Conservation (phyloP, 495 filamentous ascomycete species). For the Aspergillus avenaceus region DNA sequence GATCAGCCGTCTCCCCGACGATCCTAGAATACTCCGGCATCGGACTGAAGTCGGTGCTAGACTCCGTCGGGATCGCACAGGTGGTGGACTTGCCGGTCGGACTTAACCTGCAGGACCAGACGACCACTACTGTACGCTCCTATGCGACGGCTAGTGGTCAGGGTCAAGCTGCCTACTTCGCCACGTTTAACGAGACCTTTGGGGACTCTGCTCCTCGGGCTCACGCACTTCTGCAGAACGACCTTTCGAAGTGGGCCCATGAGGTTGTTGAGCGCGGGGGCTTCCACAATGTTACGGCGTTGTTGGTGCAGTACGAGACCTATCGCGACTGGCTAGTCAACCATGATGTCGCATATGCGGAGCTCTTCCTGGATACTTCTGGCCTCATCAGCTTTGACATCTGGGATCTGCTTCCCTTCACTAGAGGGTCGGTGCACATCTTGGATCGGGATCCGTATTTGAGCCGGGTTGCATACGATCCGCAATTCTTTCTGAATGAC, state of each 20-base stretch:
- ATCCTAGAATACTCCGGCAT: conserved; percentile 46
- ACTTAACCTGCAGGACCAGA: conserved; percentile 43
- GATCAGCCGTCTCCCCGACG: conserved; percentile 50
- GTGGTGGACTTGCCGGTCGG: conserved; percentile 51
- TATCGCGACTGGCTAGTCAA: conserved; percentile 26
- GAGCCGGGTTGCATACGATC: conserved; percentile 43
- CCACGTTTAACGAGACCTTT: conserved; percentile 24
- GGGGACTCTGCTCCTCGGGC: conserved; percentile 15
- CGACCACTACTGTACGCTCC: conserved; percentile 20
- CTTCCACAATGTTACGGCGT: conserved; percentile 23
- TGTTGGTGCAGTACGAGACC: conserved; percentile 22
- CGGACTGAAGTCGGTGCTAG: conserved; percentile 30
- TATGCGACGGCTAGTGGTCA: conserved; percentile 10
- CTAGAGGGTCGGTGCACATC: conserved; percentile 52
- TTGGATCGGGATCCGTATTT: conserved; percentile 29
- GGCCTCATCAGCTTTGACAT: conserved; percentile 33
- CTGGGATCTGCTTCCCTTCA: conserved; percentile 45
- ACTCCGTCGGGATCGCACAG: conserved; percentile 44
- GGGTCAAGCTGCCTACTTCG: conserved; percentile 26
- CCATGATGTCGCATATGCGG: conserved; percentile 22
- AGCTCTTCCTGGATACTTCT: conserved; percentile 27
- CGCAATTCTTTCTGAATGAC: conserved; percentile 45
- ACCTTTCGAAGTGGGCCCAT: conserved; percentile 22
- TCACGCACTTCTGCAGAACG: conserved; percentile 16
- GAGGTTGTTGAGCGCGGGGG: conserved; percentile 24